phyloP scores from a whole-genome alignment of 1,284 basidiomycete species.

The Apiotrichum sp. region DNA sequence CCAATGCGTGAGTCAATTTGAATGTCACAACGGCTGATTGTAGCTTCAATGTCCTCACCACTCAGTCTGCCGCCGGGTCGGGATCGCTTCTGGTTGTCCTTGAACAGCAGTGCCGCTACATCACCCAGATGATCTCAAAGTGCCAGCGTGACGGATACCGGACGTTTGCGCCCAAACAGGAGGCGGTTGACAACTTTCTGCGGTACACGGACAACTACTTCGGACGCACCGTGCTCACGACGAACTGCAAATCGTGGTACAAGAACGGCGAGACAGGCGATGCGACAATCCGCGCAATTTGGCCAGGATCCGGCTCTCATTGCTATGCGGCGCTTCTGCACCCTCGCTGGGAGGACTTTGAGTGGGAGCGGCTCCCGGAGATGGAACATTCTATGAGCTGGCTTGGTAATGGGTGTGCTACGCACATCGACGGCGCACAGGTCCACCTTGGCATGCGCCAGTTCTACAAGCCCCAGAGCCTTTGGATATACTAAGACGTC shows the following conservation, averaged over 20 bases:
- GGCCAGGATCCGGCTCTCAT: slow-evolving; percentile 19
- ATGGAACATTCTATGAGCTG: slow-evolving; percentile 7
- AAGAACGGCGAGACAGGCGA: slow-evolving; percentile 16
- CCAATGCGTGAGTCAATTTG: slow-evolving; percentile 21
- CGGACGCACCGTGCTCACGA: slow-evolving; percentile 23
- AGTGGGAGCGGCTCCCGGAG: slow-evolving; percentile 6
- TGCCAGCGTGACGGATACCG: slow-evolving; percentile 10
- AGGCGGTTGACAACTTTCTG: slow-evolving; percentile 32
- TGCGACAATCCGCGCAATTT: slow-evolving; percentile 18
- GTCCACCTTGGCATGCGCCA: slow-evolving; percentile 3
- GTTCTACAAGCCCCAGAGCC: slow-evolving; percentile 13
- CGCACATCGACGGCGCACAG: background rate
- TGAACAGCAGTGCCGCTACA: slow-evolving; percentile 20
- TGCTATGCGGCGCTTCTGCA: slow-evolving; percentile 22
- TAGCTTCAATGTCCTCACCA: slow-evolving; percentile 4
- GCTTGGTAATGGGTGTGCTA: slow-evolving; percentile 6
- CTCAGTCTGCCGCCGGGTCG: slow-evolving; percentile 2
- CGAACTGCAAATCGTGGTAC: slow-evolving; percentile 28
- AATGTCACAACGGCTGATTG: background rate
- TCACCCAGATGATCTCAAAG: slow-evolving; percentile 13
- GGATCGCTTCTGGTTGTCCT: slow-evolving; percentile 13
- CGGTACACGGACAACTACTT: slow-evolving; percentile 27
- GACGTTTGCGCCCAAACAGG: slow-evolving; percentile 19
- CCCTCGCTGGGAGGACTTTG: slow-evolving; percentile 38
- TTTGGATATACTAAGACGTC: too few relatives aligned